Percentiles rank a stretch among this genome's conserved stretches.
Conservation (phyloP, 768 basidiomycete genomes). For the Tylopilus felleus region DNA sequence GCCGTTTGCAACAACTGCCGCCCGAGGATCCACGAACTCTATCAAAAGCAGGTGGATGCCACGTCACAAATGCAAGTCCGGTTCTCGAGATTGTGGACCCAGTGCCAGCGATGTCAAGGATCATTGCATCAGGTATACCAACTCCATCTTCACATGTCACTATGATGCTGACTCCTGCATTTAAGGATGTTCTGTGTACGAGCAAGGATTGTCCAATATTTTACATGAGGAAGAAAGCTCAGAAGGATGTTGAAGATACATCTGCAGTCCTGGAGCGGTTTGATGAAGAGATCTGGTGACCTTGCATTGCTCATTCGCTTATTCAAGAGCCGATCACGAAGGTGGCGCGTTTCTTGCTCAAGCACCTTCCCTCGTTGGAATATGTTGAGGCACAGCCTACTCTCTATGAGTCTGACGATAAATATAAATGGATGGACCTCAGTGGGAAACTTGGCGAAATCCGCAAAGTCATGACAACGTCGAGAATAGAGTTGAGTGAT, state of each 20-base stretch:
- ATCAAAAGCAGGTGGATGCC: constrained; percentile 79
- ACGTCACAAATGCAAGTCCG: constrained; percentile 84
- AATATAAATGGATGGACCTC: no score
- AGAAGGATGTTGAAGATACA: constrained; percentile 94
- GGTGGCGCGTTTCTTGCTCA: not conserved
- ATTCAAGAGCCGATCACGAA: not conserved
- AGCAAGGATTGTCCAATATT: constrained; percentile 99
- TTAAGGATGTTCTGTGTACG: constrained; percentile 90
- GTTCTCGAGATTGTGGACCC: constrained; percentile 96
- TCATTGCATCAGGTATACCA: constrained; percentile 87
- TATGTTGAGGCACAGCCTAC: not conserved
- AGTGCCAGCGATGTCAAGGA: constrained; percentile 98
- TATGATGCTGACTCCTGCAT: not conserved
- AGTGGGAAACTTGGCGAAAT: no score
- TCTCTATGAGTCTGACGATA: no score
- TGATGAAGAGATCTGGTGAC: constrained; percentile 67
- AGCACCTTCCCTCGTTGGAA: no score
- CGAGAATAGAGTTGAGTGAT: no score
- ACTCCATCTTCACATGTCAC: not conserved
- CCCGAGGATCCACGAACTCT: constrained; percentile 81
- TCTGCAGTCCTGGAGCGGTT: constrained; percentile 80
- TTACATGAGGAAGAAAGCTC: constrained; percentile 97
- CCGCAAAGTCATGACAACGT: no score
- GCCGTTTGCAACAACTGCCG: constrained; percentile 95
- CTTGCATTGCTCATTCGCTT: constrained; percentile 1